A percentile compares a stretch with the other conserved stretches of the same genome.
Evolutionary conservation across 495 filamentous ascomycete genomes (phyloP).

Genomic region (Neurospora pannonica): DNA sequence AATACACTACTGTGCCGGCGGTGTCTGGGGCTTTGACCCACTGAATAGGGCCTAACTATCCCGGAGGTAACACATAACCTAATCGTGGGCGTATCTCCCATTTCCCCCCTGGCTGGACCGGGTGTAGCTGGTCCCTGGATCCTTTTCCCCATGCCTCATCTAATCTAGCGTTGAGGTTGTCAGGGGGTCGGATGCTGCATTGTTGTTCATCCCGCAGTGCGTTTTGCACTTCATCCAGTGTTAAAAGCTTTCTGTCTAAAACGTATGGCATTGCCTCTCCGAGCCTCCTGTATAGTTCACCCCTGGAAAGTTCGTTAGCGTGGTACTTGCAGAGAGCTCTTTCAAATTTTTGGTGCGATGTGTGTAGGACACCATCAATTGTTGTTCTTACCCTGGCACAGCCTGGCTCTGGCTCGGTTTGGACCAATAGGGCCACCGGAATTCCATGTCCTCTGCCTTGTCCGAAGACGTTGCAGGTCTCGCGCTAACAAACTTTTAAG

Average conservation of each 20-base stretch:
- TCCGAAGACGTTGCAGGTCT: no score
- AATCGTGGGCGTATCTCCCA: background rate
- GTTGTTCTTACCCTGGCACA: no score
- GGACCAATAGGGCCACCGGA: background rate
- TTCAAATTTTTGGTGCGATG: no score
- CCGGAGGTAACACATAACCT: background rate
- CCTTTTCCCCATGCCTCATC: background rate
- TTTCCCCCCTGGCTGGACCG: background rate
- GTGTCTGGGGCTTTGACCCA: background rate
- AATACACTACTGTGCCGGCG: background rate
- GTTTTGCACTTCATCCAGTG: background rate
- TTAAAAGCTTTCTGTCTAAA: background rate
- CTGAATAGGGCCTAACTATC: background rate
- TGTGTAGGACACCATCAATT: no score
- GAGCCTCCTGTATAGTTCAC: background rate
- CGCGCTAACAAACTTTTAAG: no score
- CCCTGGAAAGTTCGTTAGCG: no score
- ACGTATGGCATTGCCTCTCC: background rate
- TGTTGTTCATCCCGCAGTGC: background rate
- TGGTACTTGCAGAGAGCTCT: no score
- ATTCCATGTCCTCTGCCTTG: background rate
- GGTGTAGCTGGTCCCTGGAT: background rate
- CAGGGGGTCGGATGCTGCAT: background rate
- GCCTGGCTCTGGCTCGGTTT: background rate
- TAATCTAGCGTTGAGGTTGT: background rate